Percentiles rank a stretch among this genome's conserved stretches.
Conservation (phyloP, 2,329 filamentous ascomycete species). For the Biscogniauxia mediterranea region DNA sequence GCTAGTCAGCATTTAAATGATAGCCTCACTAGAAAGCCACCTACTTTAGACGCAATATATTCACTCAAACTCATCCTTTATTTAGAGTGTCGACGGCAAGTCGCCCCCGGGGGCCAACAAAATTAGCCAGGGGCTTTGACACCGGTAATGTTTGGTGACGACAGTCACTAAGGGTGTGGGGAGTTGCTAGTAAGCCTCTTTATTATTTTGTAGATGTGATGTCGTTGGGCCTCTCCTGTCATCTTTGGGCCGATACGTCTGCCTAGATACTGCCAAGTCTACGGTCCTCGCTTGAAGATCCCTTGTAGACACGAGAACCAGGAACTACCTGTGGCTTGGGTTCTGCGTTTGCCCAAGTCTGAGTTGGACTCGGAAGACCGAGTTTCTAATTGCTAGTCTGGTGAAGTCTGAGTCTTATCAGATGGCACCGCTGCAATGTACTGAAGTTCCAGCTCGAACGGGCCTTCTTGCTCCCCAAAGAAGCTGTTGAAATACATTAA, state of each 20-base stretch:
- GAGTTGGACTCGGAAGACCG: not conserved
- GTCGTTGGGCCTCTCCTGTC: not conserved
- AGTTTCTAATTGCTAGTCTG: not conserved
- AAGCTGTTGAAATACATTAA: slow-evolving; percentile 51
- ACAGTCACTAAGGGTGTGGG: not conserved
- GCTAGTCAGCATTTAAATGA: not conserved
- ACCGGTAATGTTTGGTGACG: too few relatives aligned
- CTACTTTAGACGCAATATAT: not conserved
- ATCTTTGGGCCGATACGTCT: not conserved
- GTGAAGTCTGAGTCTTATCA: not conserved
- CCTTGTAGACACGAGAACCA: slow-evolving; percentile 4
- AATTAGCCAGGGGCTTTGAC: not conserved
- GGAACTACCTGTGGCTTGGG: not conserved
- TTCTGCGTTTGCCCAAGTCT: not conserved
- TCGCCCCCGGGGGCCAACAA: not conserved
- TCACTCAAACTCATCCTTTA: not conserved
- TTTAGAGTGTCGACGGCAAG: not conserved
- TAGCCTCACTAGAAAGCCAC: not conserved
- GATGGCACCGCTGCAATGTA: slow-evolving; percentile 47
- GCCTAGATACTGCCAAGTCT: not conserved
- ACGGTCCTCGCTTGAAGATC: slow-evolving; percentile 1
- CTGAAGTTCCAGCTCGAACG: slow-evolving; percentile 57
- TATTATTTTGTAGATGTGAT: not conserved
- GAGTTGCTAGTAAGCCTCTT: not conserved
- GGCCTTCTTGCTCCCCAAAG: slow-evolving; percentile 70